Evolutionary conservation across 305 asterid species (phyloP), one percentile per base, ranked within the genome.

Genomic region (Fraxinus angustifolia): DNA sequence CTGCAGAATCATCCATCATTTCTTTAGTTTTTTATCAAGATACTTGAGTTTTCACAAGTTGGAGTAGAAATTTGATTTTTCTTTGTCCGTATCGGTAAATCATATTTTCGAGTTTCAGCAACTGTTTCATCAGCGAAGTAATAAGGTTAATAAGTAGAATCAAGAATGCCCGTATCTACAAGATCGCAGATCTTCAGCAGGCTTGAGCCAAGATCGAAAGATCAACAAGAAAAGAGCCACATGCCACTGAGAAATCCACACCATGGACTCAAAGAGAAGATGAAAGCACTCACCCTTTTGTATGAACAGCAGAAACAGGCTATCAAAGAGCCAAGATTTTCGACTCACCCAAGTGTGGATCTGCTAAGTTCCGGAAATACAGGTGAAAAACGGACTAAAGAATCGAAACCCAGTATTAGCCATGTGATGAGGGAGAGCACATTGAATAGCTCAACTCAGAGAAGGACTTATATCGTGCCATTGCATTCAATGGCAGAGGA

Each of bases 221-320:
- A 78, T 31, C 75, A 70, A 73, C 83, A 81, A 79, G 88, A 88
- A 86, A 83, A 82, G n/a, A 33, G 73, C 36, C 83, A 79, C 3
- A 79, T 82, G 86, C 81, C 75, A 78, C 38, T 75, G 81, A 85
- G 90, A 58, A 89, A 89, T 82, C 93, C 91, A n/a, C 92, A 90
- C 75, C 90, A 89, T 80, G 92, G 92, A 11, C 86, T 90, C 28
- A 90, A 87, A 78, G 93, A 89, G 84, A 89, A 90, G 89, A 86
- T 90, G 93, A 89, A 85, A 82, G 89, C 87, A 2, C 45, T 90
- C 38, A 90, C 92, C 72, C 87, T 86, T 68, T 79, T 88, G 60
- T 90, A 90, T 74, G 92, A 90, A 80, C 93, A 90, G 88, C 93
- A 90, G 80, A 89, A 89, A 71, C 86, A 83, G 79, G 85, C 60